Conservation (phyloP, 345 rosid genomes). For the Gossypium bickii region DNA sequence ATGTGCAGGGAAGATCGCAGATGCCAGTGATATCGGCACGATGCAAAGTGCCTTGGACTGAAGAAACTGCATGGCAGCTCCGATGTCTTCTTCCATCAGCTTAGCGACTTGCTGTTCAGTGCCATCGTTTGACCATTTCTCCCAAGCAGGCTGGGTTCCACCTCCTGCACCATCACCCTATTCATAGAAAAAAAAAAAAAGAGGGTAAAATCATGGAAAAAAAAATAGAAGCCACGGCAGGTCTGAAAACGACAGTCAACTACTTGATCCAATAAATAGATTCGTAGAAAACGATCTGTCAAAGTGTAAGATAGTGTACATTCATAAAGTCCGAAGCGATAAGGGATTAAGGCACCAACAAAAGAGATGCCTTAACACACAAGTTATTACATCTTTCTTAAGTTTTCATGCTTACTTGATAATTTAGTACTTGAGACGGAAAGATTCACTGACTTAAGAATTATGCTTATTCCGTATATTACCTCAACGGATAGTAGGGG, state of each 20-base stretch:
- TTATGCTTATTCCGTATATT: background rate
- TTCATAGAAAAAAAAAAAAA: background rate
- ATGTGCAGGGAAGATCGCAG: slow-evolving; percentile 49
- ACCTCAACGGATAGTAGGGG: slow-evolving; percentile 63
- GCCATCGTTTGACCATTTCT: slow-evolving; percentile 67
- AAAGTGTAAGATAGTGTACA: background rate
- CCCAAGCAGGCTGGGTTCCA: slow-evolving; percentile 52
- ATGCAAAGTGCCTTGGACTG: slow-evolving; percentile 77
- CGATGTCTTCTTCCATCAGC: slow-evolving; percentile 77
- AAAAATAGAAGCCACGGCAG: background rate
- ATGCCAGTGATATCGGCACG: slow-evolving; percentile 69
- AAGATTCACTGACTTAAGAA: background rate
- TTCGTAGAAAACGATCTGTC: background rate
- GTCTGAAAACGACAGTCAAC: slow-evolving; percentile 13
- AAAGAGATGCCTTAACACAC: background rate
- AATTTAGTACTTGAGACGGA: background rate
- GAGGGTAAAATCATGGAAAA: background rate
- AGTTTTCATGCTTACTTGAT: background rate
- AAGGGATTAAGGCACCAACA: background rate
- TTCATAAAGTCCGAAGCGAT: background rate
- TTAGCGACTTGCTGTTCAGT: slow-evolving; percentile 67
- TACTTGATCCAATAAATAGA: background rate
- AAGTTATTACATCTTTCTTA: background rate
- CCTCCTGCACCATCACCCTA: slow-evolving; percentile 53
- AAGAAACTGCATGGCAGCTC: slow-evolving; percentile 80